Percentiles rank a stretch among this genome's conserved stretches.
These are phyloP conservation scores for Tulasnella sp. DNA, from an alignment of 768 basidiomycete genomes.

Conservation along the genomic window DNA sequence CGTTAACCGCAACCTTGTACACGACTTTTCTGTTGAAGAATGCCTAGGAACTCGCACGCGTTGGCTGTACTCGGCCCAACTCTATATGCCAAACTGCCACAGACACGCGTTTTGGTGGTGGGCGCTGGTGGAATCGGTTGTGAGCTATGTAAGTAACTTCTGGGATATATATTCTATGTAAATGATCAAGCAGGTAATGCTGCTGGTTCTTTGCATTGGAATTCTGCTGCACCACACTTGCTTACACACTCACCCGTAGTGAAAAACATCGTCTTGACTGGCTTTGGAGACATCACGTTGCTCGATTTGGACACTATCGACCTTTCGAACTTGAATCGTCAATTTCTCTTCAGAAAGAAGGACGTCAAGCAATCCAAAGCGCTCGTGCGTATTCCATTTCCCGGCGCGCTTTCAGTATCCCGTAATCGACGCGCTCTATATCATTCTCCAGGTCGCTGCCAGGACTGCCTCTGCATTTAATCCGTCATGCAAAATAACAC, in stretches of 20 bases:
- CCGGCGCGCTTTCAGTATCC: too few relatives aligned
- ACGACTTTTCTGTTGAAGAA: not conserved
- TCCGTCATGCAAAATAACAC: slow-evolving; percentile 71
- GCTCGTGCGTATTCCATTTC: slow-evolving; percentile 47
- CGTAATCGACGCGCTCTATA: not conserved
- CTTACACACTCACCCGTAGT: slow-evolving; percentile 37
- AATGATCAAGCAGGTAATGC: too few relatives aligned
- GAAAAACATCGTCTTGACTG: slow-evolving; percentile 88
- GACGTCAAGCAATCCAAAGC: slow-evolving; percentile 97
- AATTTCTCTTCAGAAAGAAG: slow-evolving; percentile 93
- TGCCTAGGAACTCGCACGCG: slow-evolving; percentile 37
- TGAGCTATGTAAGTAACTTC: slow-evolving; percentile 59
- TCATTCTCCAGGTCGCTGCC: slow-evolving; percentile 52
- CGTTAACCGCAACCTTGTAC: too few relatives aligned
- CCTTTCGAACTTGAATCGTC: slow-evolving; percentile 90
- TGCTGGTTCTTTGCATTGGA: too few relatives aligned
- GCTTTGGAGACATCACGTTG: slow-evolving; percentile 84
- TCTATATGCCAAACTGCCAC: slow-evolving; percentile 32
- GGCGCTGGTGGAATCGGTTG: slow-evolving; percentile 97
- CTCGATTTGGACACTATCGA: slow-evolving; percentile 98
- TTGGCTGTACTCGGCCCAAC: slow-evolving; percentile 69
- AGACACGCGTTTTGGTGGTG: slow-evolving; percentile 54
- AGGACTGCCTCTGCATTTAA: slow-evolving; percentile 75
- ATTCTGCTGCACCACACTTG: not conserved
- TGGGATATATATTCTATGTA: too few relatives aligned